Evolutionary conservation across 495 filamentous ascomycete genomes (phyloP).

Genomic region (Xylaria curta): DNA sequence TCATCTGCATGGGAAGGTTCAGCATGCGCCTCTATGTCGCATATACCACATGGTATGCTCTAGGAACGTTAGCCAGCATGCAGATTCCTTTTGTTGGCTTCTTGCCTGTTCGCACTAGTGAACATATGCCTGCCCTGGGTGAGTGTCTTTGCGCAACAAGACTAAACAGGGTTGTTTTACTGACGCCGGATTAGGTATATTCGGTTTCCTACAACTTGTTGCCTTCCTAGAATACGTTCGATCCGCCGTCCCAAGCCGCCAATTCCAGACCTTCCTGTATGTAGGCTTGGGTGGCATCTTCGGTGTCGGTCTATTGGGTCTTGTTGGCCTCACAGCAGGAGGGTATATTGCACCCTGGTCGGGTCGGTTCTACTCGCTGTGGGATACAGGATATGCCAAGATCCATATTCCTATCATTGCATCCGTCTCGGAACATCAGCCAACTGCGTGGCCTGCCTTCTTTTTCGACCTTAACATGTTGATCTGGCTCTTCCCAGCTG

Average conservation of each 20-base stretch:
- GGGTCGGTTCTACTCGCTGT: constrained; percentile 98
- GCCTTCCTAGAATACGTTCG: constrained; percentile 93
- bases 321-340: constrained; percentile 82
- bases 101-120: constrained; percentile 92
- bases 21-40: constrained; percentile 93
- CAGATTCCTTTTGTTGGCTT: constrained; percentile 99
- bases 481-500: constrained; percentile 98
- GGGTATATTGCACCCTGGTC: constrained; percentile 98
- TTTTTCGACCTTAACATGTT: constrained; percentile 99
- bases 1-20: constrained; percentile 96
- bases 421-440: constrained; percentile 98
- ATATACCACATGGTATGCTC: constrained; percentile 97
- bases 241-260: constrained; percentile 82
- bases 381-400: constrained; percentile 99
- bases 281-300: constrained; percentile 73
- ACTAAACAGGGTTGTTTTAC: constrained; percentile 11
- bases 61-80: constrained; percentile 98
- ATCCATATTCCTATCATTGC: constrained; percentile 99
- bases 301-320: constrained; percentile 64
- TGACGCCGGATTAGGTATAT: constrained; percentile 72
- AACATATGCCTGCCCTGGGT: constrained; percentile 98
- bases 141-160: constrained; percentile 39
- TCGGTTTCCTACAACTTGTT: constrained; percentile 93
- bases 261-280: constrained; percentile 89
- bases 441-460: constrained; percentile 99